A percentile compares a stretch with the other conserved stretches of the same genome.
phyloP scores from a whole-genome alignment of 2,329 filamentous ascomycete genomes.

The Bertia moriformis region DNA sequence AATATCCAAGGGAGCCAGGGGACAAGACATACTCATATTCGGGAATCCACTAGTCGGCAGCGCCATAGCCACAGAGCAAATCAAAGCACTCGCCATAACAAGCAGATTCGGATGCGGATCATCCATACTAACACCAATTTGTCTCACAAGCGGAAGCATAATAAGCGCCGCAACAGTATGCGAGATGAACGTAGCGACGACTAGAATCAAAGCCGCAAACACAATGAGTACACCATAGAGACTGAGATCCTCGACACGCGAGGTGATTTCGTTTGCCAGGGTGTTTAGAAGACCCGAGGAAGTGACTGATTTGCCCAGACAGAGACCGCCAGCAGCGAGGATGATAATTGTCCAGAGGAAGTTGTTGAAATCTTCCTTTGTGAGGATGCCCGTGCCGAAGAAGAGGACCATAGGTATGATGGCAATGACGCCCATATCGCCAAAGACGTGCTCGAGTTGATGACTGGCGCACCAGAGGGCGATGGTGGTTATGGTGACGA shows the following conservation, averaged over 20 bases:
- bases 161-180: slow-evolving; percentile 95
- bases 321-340: slow-evolving; percentile 80
- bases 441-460: slow-evolving; percentile 73
- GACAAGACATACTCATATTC: slow-evolving; percentile 79
- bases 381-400: slow-evolving; percentile 89
- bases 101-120: slow-evolving; percentile 85
- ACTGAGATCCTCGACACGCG: slow-evolving; percentile 60
- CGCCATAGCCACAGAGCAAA: slow-evolving; percentile 97
- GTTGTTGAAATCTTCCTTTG: slow-evolving; percentile 99
- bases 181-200: slow-evolving; percentile 93
- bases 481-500: slow-evolving; percentile 74
- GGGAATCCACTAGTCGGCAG: slow-evolving; percentile 92
- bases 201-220: slow-evolving; percentile 70
- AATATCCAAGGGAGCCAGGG: not conserved
- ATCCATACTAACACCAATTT: slow-evolving; percentile 73
- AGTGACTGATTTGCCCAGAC: slow-evolving; percentile 84
- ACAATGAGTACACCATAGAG: slow-evolving; percentile 77
- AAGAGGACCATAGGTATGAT: slow-evolving; percentile 92
- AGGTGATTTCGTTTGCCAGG: slow-evolving; percentile 65
- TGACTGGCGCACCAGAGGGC: slow-evolving; percentile 84
- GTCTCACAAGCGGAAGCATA: slow-evolving; percentile 75
- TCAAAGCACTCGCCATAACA: slow-evolving; percentile 87
- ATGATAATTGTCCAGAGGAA: slow-evolving; percentile 99
- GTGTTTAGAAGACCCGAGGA: slow-evolving; percentile 84
- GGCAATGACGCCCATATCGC: slow-evolving; percentile 95